Evolutionary conservation across 2,329 filamentous ascomycete species (phyloP).

Genomic region (Fusarium sp.): DNA sequence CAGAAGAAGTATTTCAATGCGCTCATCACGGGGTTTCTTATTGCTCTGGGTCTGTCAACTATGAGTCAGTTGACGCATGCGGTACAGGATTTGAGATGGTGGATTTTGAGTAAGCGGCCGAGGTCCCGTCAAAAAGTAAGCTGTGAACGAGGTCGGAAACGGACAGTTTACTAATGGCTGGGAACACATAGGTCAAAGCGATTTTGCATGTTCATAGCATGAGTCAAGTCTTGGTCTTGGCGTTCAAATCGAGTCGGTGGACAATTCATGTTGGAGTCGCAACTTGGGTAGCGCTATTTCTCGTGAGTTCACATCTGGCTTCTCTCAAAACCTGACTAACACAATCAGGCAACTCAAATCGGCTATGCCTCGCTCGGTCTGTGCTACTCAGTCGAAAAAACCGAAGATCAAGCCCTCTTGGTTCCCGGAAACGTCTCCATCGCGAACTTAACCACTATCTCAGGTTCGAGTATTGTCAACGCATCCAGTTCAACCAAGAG

Average conservation of each 20-base stretch:
- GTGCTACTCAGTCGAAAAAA: neutral
- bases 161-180: accelerated
- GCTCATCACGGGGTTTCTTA: neutral
- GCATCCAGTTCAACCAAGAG: neutral
- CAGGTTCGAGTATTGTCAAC: neutral
- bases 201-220: neutral
- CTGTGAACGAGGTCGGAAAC: accelerated
- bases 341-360: neutral
- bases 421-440: neutral
- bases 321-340: neutral
- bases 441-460: neutral
- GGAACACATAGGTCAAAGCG: neutral
- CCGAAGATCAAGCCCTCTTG: neutral
- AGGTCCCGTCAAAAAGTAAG: neutral
- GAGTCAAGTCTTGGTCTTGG: neutral
- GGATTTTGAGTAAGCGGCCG: neutral
- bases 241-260: neutral
- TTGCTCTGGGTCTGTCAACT: neutral
- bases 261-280: neutral
- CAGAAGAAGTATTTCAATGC: neutral
- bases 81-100: neutral
- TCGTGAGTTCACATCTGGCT: accelerated
- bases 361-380: neutral
- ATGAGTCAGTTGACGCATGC: neutral
- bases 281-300: neutral